Percentiles rank a stretch among this genome's conserved stretches.
These are phyloP conservation scores for Physocladia obscura DNA, from an alignment of 192 early-diverging fungal species.

Conservation along the genomic window DNA sequence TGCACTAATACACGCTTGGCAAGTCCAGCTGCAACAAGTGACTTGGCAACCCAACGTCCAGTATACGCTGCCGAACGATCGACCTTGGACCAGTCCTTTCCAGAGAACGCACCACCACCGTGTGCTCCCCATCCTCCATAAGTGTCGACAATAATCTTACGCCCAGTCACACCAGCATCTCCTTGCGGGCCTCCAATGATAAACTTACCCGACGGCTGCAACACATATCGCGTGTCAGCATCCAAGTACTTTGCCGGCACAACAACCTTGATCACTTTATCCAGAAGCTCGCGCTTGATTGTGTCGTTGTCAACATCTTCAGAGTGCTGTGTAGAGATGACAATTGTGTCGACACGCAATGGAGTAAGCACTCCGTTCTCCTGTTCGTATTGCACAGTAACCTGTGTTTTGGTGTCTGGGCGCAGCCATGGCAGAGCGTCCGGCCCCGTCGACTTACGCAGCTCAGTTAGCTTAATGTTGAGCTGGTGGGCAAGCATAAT, in stretches of 20 bases:
- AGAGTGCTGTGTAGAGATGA: slow-evolving; percentile 96
- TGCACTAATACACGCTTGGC: slow-evolving; percentile 91
- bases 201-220: slow-evolving; percentile 98
- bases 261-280: slow-evolving; percentile 89
- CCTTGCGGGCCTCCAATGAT: slow-evolving; percentile 99
- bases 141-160: slow-evolving; percentile 90
- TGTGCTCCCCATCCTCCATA: slow-evolving; percentile 95
- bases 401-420: slow-evolving; percentile 99
- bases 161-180: slow-evolving; percentile 98
- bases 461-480: slow-evolving; percentile 93
- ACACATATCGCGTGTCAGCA: slow-evolving; percentile 88
- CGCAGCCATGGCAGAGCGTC: slow-evolving; percentile 91
- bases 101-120: slow-evolving; percentile 99
- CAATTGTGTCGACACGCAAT: slow-evolving; percentile 93
- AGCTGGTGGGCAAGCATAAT: slow-evolving; percentile 94
- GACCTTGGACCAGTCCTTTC: slow-evolving; percentile 99
- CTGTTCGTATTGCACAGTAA: slow-evolving; percentile 98
- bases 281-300: slow-evolving; percentile 82
- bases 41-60: slow-evolving; percentile 98
- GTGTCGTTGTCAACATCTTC: slow-evolving; percentile 82
- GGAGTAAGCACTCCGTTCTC: slow-evolving; percentile 92
- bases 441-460: slow-evolving; percentile 70
- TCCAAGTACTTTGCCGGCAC: slow-evolving; percentile 89
- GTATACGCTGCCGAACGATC: slow-evolving; percentile 98
- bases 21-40: slow-evolving; percentile 87